Evolutionary conservation across 805 yeast genomes (phyloP), one percentile per base, ranked within the genome.

Genomic region (Vanderwaltozyma verrucispora): DNA sequence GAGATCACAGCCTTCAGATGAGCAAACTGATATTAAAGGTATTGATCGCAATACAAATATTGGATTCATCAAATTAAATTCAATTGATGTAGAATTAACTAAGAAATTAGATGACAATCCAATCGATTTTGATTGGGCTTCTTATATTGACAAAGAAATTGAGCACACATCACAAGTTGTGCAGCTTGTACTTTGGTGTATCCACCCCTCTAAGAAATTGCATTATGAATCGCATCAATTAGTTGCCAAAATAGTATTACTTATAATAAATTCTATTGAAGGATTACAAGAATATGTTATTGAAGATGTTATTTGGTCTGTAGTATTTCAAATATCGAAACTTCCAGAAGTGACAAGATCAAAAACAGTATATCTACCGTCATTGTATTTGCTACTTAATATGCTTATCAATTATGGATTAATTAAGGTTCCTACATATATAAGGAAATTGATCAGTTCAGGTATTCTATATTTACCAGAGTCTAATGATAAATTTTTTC

Each of bases 391-490:
- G 20, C 61, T 72, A 23, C 38, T 76, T 21, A 72, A 72, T 38
- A 54, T 63, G 15, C 44, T 65, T 14, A 50, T 53, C 5, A 65
- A 63, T 11, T 65, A 69, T 14, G 62, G 69, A 12, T 62, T 67
- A 33, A 61, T 70, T n/a, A 72, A 69, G 39, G 57, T 60, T 2
- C 56, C 68, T 1, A 70, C 81, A 1, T 89, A 89, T 50, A 66
- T 88, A 40, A 65, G 96, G 49, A 75, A 78, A 47, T 63, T 88
- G 27, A 87, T 89, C 32, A 85, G 96, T 9, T 77, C 92, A 1
- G 98, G 96, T 4, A 67, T 86, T 1, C 73, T 88, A 32, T 85
- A 82, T 56, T 57, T 75, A 3, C 68, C 73, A 7, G 72, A 74
- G 15, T 66, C 66, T 7, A 56, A 61, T 20, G 79, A 78, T 35